phyloP scores from a whole-genome alignment of 108 stramenopile species.

The Nitzschia sp. region DNA sequence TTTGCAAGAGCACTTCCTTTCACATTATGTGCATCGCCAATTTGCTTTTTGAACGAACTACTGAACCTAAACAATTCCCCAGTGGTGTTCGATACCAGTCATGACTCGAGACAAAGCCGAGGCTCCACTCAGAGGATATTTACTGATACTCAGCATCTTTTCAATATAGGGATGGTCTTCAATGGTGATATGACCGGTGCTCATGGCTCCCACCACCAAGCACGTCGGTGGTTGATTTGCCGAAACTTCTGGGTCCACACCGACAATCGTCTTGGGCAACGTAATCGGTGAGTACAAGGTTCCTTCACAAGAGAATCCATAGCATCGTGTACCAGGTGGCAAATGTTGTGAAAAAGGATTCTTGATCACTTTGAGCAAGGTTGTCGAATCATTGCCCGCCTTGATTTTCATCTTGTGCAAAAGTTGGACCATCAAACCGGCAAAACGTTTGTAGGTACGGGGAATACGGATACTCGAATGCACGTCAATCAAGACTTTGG shows the following conservation, averaged over 20 bases:
- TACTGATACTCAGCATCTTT: constrained; percentile 92
- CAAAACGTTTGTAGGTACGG: constrained; percentile 96
- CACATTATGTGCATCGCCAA: no score
- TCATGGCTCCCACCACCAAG: constrained; percentile 97
- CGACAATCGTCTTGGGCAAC: constrained; percentile 79
- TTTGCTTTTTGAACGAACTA: no score
- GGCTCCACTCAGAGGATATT: constrained; percentile 95
- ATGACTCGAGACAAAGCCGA: constrained; percentile 89
- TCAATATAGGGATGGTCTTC: constrained; percentile 97
- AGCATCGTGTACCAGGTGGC: constrained; percentile 89
- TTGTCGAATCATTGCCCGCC: constrained; percentile 87
- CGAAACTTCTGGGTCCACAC: constrained; percentile 40
- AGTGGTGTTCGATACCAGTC: constrained; percentile 92
- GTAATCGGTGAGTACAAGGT: constrained; percentile 83
- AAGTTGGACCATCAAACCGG: constrained; percentile 93
- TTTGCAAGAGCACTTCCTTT: no score
- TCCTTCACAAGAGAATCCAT: constrained; percentile 85
- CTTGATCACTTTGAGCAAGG: constrained; percentile 96
- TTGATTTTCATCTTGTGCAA: constrained; percentile 99
- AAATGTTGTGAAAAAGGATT: constrained; percentile 97
- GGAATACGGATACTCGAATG: constrained; percentile 93
- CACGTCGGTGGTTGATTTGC: constrained; percentile 65
- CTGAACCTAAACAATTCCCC: constrained; percentile 91
- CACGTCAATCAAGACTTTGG: constrained; percentile 96
- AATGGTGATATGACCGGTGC: constrained; percentile 87